phyloP scores from a whole-genome alignment of 2,329 filamentous ascomycete genomes.

The Cercospora sesami region DNA sequence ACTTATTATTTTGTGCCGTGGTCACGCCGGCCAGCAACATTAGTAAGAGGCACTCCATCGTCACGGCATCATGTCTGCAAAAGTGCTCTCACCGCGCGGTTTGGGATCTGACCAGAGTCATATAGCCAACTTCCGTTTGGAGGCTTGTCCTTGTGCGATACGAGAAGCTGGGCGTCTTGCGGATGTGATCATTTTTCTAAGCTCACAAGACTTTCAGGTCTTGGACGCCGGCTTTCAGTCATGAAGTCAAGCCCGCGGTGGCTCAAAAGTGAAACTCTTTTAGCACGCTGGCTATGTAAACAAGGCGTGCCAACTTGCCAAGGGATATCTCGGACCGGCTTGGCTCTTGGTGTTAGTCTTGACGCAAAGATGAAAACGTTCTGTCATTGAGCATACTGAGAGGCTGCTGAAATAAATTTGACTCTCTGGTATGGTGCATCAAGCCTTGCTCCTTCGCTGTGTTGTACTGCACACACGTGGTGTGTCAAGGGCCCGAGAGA shows the following conservation, averaged over 20 bases:
- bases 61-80: background rate
- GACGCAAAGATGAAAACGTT: background rate
- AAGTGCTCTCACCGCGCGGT: background rate
- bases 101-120: background rate
- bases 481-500: background rate
- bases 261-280: background rate
- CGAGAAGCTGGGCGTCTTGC: background rate
- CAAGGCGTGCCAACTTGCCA: conserved; percentile 1
- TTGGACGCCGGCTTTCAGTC: background rate
- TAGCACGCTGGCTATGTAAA: background rate
- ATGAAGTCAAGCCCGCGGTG: background rate
- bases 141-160: background rate
- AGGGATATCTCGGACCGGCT: background rate
- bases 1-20: background rate
- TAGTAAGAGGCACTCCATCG: background rate
- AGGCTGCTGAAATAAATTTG: background rate
- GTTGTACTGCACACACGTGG: background rate
- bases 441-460: background rate
- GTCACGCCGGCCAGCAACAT: background rate
- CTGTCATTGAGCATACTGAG: background rate
- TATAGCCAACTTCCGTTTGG: background rate
- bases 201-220: background rate
- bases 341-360: background rate
- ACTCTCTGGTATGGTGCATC: background rate
- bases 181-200: background rate